Evolutionary conservation across 768 basidiomycete genomes (phyloP).

Genomic region (Galerina sulciceps): DNA sequence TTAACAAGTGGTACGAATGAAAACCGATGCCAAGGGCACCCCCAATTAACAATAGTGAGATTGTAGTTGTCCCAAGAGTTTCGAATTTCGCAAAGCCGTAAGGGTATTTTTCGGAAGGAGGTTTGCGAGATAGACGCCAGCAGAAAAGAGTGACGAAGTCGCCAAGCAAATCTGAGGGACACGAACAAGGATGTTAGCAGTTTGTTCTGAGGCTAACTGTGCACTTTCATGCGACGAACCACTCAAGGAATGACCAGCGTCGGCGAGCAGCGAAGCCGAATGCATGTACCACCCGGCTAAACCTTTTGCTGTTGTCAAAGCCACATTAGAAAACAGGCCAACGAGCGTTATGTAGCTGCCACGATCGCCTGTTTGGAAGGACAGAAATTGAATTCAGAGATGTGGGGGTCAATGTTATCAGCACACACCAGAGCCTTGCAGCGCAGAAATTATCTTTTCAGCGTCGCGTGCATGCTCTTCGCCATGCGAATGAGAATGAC

Average conservation of each 20-base stretch:
- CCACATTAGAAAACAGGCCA: constrained; percentile 83
- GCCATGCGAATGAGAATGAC: constrained; percentile 68
- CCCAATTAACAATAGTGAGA: constrained; percentile 84
- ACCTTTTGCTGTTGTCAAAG: constrained; percentile 83
- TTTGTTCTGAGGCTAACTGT: neutral
- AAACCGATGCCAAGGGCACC: constrained; percentile 86
- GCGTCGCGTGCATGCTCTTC: constrained; percentile 64
- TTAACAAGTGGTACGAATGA: constrained; percentile 86
- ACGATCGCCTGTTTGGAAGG: constrained; percentile 63
- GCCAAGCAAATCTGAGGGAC: constrained; percentile 70
- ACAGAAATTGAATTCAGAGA: neutral
- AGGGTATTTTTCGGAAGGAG: constrained; percentile 82
- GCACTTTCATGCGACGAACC: constrained; percentile 53
- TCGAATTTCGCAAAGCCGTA: constrained; percentile 95
- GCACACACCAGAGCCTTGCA: constrained; percentile 65
- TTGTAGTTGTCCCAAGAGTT: constrained; percentile 89
- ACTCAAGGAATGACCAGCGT: constrained; percentile 90
- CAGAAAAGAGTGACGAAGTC: constrained; percentile 91
- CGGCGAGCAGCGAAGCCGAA: constrained; percentile 88
- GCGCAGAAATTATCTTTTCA: constrained; percentile 68
- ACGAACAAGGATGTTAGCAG: neutral
- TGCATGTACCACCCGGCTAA: constrained; percentile 89
- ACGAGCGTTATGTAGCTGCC: constrained; percentile 86
- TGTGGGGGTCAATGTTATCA: neutral
- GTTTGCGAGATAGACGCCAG: constrained; percentile 82